Evolutionary conservation across 257 asterid genomes (phyloP).

Genomic region (Solanum infundibuliforme): DNA sequence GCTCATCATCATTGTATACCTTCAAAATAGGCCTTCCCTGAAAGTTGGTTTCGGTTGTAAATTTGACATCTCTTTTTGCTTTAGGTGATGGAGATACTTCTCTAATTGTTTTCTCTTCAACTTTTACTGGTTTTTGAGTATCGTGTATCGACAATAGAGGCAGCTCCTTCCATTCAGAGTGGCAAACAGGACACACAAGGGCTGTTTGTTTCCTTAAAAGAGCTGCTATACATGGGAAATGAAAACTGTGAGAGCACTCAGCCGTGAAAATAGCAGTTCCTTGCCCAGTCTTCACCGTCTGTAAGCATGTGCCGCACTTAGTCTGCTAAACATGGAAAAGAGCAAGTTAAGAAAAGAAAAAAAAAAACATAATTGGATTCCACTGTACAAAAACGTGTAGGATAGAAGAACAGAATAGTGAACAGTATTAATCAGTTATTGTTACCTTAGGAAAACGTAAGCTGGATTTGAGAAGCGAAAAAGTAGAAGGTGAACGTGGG

Average conservation of each 20-base stretch:
- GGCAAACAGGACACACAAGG: constrained; percentile 74
- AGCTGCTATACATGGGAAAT: constrained; percentile 77
- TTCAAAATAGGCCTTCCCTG: constrained; percentile 25
- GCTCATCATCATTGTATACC: constrained; percentile 91
- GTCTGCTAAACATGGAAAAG: constrained; percentile 26
- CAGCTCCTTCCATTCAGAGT: constrained; percentile 61
- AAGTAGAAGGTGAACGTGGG: constrained; percentile 84
- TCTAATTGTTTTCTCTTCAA: constrained; percentile 4
- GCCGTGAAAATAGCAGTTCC: constrained; percentile 98
- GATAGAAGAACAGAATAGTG: background rate
- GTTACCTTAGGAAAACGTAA: constrained; percentile 52
- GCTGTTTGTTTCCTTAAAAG: constrained; percentile 51
- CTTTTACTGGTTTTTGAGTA: constrained; percentile 1
- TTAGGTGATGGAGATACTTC: constrained; percentile 10
- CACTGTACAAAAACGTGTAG: background rate
- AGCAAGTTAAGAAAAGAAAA: background rate
- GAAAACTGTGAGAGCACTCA: constrained; percentile 91
- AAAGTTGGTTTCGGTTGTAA: background rate
- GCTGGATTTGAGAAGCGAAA: constrained; percentile 64
- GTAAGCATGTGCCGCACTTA: constrained; percentile 72
- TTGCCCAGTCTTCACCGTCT: constrained; percentile 62
- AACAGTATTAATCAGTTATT: background rate
- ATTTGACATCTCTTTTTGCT: background rate
- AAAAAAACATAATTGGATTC: background rate
- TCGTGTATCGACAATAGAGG: constrained; percentile 32